A percentile compares a stretch with the other conserved stretches of the same genome.
Conservation (phyloP, 306 rosid genomes). For the Echinosophora koreensis region DNA sequence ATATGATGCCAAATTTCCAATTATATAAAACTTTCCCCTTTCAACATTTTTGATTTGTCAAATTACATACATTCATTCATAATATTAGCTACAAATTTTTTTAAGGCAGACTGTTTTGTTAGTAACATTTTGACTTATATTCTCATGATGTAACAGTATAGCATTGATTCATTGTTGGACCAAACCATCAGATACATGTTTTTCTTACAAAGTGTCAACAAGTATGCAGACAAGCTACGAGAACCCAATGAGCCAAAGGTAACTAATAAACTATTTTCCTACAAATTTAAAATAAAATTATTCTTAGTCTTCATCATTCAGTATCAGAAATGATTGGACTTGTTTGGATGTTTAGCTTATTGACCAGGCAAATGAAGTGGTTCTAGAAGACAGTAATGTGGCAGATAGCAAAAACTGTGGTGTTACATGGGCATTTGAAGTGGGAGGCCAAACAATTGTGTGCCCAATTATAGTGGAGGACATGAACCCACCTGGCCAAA, state of each 20-base stretch:
- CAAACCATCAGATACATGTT: conserved; percentile 86
- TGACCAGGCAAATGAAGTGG: conserved; percentile 56
- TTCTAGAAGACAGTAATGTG: conserved; percentile 51
- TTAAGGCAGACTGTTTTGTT: conserved; percentile 2
- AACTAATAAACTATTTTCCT: conserved; percentile 21
- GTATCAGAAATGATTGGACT: conserved; percentile 27
- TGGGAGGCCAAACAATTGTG: conserved; percentile 67
- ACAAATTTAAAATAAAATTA: conserved; percentile 7
- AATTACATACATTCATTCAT: conserved; percentile 22
- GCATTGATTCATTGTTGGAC: conserved; percentile 87
- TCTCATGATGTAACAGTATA: conserved; percentile 76
- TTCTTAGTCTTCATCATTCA: conserved; percentile 30
- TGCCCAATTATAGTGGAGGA: conserved; percentile 92
- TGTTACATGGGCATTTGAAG: conserved; percentile 85
- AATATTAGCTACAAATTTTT: neutral
- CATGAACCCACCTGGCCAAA: conserved; percentile 77
- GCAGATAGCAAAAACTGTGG: conserved; percentile 54
- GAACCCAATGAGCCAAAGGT: conserved; percentile 81
- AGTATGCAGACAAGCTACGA: conserved; percentile 74
- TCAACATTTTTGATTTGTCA: conserved; percentile 2
- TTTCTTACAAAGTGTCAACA: conserved; percentile 69
- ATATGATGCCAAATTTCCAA: neutral
- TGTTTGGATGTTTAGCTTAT: conserved; percentile 60
- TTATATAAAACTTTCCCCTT: neutral
- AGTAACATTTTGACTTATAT: conserved; percentile 34